Evolutionary conservation across 176 grass and related monocot species (phyloP).

Genomic region (Carex cristatella): DNA sequence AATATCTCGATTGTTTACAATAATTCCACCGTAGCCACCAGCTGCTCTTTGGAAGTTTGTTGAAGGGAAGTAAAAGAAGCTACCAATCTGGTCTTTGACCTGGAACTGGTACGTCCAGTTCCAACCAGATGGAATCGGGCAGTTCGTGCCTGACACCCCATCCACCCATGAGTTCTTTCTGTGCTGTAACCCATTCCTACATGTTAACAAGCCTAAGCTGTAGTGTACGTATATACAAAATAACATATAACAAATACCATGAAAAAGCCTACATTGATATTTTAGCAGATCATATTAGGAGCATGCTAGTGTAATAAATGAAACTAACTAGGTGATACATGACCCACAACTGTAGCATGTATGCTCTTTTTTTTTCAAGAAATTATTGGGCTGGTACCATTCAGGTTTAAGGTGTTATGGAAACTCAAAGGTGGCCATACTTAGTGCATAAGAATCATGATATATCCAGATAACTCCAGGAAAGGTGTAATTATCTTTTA

Average conservation of each 20-base stretch:
- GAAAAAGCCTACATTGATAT: background rate
- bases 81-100: slow-evolving; percentile 82
- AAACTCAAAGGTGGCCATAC: background rate
- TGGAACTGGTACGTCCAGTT: slow-evolving; percentile 94
- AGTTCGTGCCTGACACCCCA: slow-evolving; percentile 80
- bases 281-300: background rate
- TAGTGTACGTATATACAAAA: background rate
- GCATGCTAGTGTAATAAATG: background rate
- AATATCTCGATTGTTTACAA: slow-evolving; percentile 78
- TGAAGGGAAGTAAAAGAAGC: slow-evolving; percentile 71
- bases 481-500: background rate
- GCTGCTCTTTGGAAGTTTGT: slow-evolving; percentile 45
- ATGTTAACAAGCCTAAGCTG: background rate
- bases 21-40: slow-evolving; percentile 65
- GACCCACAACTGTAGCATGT: background rate
- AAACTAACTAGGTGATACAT: background rate
- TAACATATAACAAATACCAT: background rate
- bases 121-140: slow-evolving; percentile 70
- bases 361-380: background rate
- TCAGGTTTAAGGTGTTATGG: background rate
- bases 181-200: slow-evolving; percentile 72
- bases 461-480: background rate
- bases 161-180: slow-evolving; percentile 79
- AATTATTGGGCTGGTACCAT: background rate
- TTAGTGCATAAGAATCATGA: background rate